Evolutionary conservation across 2,329 filamentous ascomycete species (phyloP).

Genomic region (Calcarisporium arbuscula): DNA sequence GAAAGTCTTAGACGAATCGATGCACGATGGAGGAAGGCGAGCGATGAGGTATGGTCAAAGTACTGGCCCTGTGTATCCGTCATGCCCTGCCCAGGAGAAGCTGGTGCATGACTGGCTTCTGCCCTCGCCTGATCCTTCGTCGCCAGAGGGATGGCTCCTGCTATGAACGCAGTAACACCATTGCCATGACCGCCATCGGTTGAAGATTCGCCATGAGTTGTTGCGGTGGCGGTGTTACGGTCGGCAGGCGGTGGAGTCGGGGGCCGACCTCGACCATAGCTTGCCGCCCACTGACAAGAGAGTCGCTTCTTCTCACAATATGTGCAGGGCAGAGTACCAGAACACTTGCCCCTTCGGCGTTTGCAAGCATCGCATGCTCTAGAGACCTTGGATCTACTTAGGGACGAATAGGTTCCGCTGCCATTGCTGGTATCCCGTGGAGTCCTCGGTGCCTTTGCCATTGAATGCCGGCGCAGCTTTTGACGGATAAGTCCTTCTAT

Average conservation of each 20-base stretch:
- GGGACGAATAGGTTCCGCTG: too few species aligned
- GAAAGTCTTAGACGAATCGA: conserved; percentile 43
- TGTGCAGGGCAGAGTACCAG: conserved; percentile 24
- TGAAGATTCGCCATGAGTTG: not conserved
- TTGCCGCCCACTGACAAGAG: conserved; percentile 25
- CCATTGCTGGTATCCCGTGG: too few species aligned
- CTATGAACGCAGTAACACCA: conserved; percentile 10
- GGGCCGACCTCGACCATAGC: conserved; percentile 25
- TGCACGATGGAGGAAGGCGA: conserved; percentile 47
- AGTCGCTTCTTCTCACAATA: too few species aligned
- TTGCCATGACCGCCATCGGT: not conserved
- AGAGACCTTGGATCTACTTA: conserved; percentile 29
- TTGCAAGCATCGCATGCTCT: conserved; percentile 24
- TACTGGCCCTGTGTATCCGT: conserved; percentile 48
- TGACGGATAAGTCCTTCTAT: too few species aligned
- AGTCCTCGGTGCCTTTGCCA: too few species aligned
- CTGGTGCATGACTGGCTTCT: too few species aligned
- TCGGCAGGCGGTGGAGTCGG: conserved; percentile 22
- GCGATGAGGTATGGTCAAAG: conserved; percentile 43
- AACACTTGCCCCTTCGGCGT: conserved; percentile 19
- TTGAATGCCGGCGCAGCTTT: too few species aligned
- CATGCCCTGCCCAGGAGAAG: conserved; percentile 37
- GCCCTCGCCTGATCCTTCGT: too few species aligned
- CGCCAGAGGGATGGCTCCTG: conserved; percentile 31
- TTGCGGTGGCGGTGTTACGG: too few species aligned